These are phyloP conservation scores for Leccinellum luteum DNA, from an alignment of 768 basidiomycete genomes.

Conservation along the genomic window DNA sequence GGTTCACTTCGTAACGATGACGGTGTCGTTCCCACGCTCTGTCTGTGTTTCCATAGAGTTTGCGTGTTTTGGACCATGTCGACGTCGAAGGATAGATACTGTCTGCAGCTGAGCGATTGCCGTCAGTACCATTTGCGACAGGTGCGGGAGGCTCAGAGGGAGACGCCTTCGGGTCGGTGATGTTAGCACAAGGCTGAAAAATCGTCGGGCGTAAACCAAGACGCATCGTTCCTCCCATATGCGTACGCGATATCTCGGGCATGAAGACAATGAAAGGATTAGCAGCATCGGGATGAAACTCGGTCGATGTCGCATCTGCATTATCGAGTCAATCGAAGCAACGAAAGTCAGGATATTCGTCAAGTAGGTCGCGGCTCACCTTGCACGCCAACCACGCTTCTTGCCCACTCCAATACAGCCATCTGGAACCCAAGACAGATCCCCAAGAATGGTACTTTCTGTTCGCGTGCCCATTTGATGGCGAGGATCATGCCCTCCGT, in stretches of 20 bases:
- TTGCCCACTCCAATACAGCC: constrained; percentile 92
- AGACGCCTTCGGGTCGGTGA: constrained; percentile 12
- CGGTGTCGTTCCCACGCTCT: constrained; percentile 96
- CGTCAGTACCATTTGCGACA: constrained; percentile 1
- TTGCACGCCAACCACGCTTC: constrained; percentile 71
- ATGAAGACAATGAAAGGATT: constrained; percentile 90
- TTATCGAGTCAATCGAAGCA: constrained; percentile 9
- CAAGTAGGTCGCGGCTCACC: constrained; percentile 41
- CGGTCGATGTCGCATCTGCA: constrained; percentile 80
- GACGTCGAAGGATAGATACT: constrained; percentile 41
- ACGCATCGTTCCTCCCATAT: constrained; percentile 99
- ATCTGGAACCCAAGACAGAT: constrained; percentile 98
- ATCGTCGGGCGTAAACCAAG: constrained; percentile 96
- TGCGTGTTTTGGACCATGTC: constrained; percentile 66
- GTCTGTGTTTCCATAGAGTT: constrained; percentile 77
- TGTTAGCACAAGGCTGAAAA: constrained; percentile 52
- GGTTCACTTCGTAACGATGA: constrained; percentile 96
- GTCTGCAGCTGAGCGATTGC: constrained; percentile 1
- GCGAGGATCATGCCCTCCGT: constrained; percentile 98
- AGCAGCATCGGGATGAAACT: constrained; percentile 63
- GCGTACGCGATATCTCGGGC: constrained; percentile 97
- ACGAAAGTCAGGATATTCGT: background rate
- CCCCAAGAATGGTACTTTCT: constrained; percentile 91
- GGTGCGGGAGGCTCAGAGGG: constrained; percentile 10
- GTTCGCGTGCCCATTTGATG: constrained; percentile 96